phyloP scores from a whole-genome alignment of 768 basidiomycete species.

The Coprinopsis marcescibilis region DNA sequence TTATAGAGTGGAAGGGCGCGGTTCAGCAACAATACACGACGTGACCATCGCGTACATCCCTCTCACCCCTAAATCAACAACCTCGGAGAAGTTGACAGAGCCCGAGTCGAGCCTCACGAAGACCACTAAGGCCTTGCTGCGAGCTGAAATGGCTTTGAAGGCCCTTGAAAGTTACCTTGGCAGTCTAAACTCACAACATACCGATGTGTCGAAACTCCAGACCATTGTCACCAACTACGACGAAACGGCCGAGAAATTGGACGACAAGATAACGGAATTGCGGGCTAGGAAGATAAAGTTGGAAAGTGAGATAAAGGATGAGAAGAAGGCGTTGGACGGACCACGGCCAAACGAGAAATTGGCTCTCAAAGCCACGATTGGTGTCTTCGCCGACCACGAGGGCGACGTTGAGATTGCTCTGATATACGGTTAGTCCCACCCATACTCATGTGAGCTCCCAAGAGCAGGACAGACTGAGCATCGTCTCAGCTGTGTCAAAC shows the following conservation, averaged over 20 bases:
- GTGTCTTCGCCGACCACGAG: slow-evolving; percentile 30
- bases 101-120: slow-evolving; percentile 17
- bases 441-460: too few relatives aligned
- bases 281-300: slow-evolving; percentile 22
- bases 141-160: slow-evolving; percentile 16
- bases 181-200: slow-evolving; percentile 26
- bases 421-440: slow-evolving; percentile 34
- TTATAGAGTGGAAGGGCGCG: slow-evolving; percentile 36
- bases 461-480: too few relatives aligned
- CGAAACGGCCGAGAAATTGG: slow-evolving; percentile 25
- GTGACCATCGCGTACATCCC: slow-evolving; percentile 27
- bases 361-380: slow-evolving; percentile 25
- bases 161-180: slow-evolving; percentile 19
- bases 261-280: slow-evolving; percentile 25
- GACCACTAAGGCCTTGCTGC: slow-evolving; percentile 16
- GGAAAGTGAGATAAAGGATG: slow-evolving; percentile 15
- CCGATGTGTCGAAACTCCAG: slow-evolving; percentile 23
- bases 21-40: slow-evolving; percentile 40
- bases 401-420: slow-evolving; percentile 33
- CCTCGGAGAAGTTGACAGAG: slow-evolving; percentile 17
- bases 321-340: slow-evolving; percentile 17
- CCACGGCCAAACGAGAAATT: slow-evolving; percentile 19
- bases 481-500: slow-evolving; percentile 26
- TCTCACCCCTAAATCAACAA: slow-evolving; percentile 12
- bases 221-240: slow-evolving; percentile 28